Evolutionary conservation across 2,329 filamentous ascomycete genomes (phyloP).

Genomic region (Chrysoporthe puriensis): DNA sequence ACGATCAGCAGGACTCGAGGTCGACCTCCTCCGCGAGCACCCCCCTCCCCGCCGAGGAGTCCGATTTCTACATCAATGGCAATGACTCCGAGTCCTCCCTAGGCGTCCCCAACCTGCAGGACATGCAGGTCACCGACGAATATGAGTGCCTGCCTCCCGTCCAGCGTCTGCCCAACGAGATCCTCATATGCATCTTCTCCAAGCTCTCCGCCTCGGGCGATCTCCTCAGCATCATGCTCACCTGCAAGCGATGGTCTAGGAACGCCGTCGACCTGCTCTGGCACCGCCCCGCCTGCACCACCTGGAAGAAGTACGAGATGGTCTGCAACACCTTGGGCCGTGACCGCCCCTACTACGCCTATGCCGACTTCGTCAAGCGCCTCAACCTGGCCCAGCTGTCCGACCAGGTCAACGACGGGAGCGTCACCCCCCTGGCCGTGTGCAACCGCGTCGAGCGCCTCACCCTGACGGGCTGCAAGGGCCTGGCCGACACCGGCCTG

Average conservation of each 20-base stretch:
- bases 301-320: slow-evolving; percentile 77
- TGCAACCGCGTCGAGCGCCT: slow-evolving; percentile 93
- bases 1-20: slow-evolving; percentile 56
- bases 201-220: slow-evolving; percentile 78
- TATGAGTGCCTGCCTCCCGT: slow-evolving; percentile 76
- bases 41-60: slow-evolving; percentile 78
- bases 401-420: slow-evolving; percentile 82
- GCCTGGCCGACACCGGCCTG: slow-evolving; percentile 82
- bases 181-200: slow-evolving; percentile 89
- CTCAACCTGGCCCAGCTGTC: slow-evolving; percentile 85
- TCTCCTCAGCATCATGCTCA: slow-evolving; percentile 85
- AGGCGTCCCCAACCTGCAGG: slow-evolving; percentile 76
- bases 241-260: slow-evolving; percentile 90
- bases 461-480: slow-evolving; percentile 87
- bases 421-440: slow-evolving; percentile 75
- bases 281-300: slow-evolving; percentile 90
- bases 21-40: slow-evolving; percentile 74
- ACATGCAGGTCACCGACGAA: slow-evolving; percentile 71
- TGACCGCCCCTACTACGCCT: slow-evolving; percentile 80
- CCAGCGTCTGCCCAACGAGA: slow-evolving; percentile 85
- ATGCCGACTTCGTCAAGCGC: slow-evolving; percentile 87
- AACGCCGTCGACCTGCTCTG: slow-evolving; percentile 93
- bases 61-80: slow-evolving; percentile 85
- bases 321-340: slow-evolving; percentile 80
- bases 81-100: slow-evolving; percentile 95